phyloP scores from a whole-genome alignment of 2,329 filamentous ascomycete genomes.

The Alternaria consortialis region DNA sequence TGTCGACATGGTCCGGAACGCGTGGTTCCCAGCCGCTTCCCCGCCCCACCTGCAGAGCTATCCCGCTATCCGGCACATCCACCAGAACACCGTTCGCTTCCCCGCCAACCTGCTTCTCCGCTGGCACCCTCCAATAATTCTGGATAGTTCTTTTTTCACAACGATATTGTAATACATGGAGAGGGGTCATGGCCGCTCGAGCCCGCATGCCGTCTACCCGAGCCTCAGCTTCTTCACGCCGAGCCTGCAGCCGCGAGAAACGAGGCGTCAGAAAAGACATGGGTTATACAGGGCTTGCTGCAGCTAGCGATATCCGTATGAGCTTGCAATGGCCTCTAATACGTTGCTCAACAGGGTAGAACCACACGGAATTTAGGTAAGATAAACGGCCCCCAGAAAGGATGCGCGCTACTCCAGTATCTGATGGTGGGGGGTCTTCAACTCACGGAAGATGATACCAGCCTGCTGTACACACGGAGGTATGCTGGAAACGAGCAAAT shows the following conservation, averaged over 20 bases:
- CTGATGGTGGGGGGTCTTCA: background rate
- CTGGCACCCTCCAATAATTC: background rate
- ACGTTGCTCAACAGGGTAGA: background rate
- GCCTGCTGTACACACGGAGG: background rate
- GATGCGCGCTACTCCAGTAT: background rate
- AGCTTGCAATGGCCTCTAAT: no score
- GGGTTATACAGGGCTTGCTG: background rate
- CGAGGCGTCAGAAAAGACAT: background rate
- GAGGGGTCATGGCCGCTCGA: background rate
- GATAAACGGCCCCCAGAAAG: background rate
- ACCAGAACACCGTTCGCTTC: background rate
- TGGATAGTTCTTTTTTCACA: background rate
- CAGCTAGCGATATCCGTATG: background rate
- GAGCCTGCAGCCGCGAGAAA: background rate
- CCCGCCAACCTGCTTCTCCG: background rate
- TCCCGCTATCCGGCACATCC: background rate
- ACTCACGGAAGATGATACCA: background rate
- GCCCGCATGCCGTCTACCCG: background rate
- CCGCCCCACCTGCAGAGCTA: background rate
- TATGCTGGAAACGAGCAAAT: background rate
- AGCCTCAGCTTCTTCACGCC: background rate
- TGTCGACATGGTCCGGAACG: background rate
- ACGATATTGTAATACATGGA: background rate
- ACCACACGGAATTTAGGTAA: background rate
- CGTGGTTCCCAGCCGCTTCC: slow-evolving; percentile 1